A percentile compares a stretch with the other conserved stretches of the same genome.
phyloP scores from a whole-genome alignment of 2,329 filamentous ascomycete species.

The Verticillium longisporum region DNA sequence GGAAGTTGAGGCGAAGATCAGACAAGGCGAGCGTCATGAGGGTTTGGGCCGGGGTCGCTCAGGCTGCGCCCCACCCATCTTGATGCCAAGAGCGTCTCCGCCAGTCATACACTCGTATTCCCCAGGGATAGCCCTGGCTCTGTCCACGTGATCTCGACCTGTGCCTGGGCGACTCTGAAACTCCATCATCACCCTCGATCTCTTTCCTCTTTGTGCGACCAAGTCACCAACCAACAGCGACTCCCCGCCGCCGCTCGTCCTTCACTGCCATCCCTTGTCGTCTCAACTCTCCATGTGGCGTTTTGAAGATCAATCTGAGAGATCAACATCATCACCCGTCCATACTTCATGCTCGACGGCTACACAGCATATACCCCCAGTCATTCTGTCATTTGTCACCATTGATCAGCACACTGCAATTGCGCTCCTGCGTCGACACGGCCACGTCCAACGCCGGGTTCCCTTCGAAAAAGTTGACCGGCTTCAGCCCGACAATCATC shows the following conservation, averaged over 20 bases:
- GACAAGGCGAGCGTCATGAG: background rate
- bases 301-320: too few relatives aligned
- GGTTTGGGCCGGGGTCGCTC: background rate
- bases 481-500: constrained; percentile 42
- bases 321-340: too few relatives aligned
- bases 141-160: background rate
- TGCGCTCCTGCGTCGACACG: constrained; percentile 26
- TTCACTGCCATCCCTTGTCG: too few relatives aligned
- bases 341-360: too few relatives aligned
- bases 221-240: too few relatives aligned
- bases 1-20: constrained; percentile 1
- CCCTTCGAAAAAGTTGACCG: constrained; percentile 45
- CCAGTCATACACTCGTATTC: background rate
- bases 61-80: background rate
- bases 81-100: background rate
- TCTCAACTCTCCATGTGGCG: too few relatives aligned
- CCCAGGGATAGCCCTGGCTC: background rate
- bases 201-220: background rate
- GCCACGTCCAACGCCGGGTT: constrained; percentile 46
- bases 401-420: constrained; percentile 22
- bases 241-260: too few relatives aligned
- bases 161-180: too few relatives aligned
- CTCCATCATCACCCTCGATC: background rate
- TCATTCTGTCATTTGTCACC: background rate
- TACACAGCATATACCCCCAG: background rate